These are phyloP conservation scores for Casuarina cunninghamiana DNA, from an alignment of 306 rosid species.

Conservation along the genomic window DNA sequence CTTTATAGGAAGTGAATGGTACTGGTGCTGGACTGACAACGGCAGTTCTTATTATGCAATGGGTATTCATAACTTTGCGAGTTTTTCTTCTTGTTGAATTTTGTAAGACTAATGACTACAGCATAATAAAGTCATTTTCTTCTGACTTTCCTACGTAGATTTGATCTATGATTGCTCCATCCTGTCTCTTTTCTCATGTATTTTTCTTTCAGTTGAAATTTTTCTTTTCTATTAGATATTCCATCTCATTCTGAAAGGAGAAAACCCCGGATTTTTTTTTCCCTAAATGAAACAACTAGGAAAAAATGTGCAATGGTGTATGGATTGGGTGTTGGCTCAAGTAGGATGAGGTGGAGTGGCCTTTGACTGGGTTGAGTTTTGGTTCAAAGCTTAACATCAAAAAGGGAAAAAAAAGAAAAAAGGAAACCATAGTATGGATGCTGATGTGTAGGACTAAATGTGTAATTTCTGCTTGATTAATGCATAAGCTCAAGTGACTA, in stretches of 20 bases:
- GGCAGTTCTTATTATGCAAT: constrained; percentile 56
- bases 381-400: too few species aligned
- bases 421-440: too few species aligned
- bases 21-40: constrained; percentile 96
- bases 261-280: background rate
- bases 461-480: too few species aligned
- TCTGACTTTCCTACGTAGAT: background rate
- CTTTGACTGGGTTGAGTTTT: too few species aligned
- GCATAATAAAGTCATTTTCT: background rate
- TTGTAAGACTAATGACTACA: background rate
- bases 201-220: background rate
- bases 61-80: constrained; percentile 28
- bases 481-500: background rate
- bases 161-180: background rate
- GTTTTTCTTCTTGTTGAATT: background rate
- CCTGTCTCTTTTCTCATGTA: too few species aligned
- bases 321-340: too few species aligned
- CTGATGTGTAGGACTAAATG: too few species aligned
- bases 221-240: background rate
- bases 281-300: background rate
- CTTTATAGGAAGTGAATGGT: constrained; percentile 89
- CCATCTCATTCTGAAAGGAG: background rate
- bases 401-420: too few species aligned
- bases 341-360: too few species aligned
- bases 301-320: background rate